A percentile compares a stretch with the other conserved stretches of the same genome.
Evolutionary conservation across 345 rosid genomes (phyloP).

Genomic region (Eutrema yunnanense): DNA sequence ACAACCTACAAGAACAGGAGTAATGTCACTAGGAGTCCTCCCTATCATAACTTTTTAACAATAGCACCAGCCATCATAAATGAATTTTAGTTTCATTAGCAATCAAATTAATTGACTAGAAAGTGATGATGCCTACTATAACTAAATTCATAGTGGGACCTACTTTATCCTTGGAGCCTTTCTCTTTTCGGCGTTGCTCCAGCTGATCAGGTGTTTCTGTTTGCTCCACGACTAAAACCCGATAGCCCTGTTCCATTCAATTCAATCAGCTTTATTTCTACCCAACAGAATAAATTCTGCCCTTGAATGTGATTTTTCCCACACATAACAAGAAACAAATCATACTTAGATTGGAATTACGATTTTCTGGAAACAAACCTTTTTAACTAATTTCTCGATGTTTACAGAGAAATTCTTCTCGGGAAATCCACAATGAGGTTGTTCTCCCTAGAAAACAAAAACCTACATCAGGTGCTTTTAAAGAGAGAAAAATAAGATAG

Average conservation of each 20-base stretch:
- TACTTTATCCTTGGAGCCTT: constrained; percentile 93
- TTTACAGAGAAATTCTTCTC: constrained; percentile 88
- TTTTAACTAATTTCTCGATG: constrained; percentile 82
- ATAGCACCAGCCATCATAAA: neutral
- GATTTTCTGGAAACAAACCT: constrained; percentile 46
- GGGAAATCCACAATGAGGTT: constrained; percentile 99
- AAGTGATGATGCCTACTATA: neutral
- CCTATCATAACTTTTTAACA: constrained; percentile 3
- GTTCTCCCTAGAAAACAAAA: constrained; percentile 65
- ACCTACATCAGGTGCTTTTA: constrained; percentile 5
- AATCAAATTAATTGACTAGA: neutral
- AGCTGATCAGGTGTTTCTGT: constrained; percentile 98
- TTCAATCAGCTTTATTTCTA: constrained; percentile 21
- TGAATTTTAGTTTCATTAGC: neutral
- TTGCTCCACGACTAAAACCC: constrained; percentile 96
- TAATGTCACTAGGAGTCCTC: constrained; percentile 19
- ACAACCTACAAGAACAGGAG: constrained; percentile 62
- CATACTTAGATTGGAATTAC: neutral
- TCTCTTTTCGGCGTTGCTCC: constrained; percentile 83
- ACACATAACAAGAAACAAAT: constrained; percentile 4
- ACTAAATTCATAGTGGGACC: constrained; percentile 8
- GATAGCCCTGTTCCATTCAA: constrained; percentile 66
- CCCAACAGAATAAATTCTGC: neutral
- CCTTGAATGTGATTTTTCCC: constrained; percentile 1
- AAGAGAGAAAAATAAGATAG: neutral